Evolutionary conservation across 345 rosid species (phyloP).

Genomic region (Citrus unshiu): DNA sequence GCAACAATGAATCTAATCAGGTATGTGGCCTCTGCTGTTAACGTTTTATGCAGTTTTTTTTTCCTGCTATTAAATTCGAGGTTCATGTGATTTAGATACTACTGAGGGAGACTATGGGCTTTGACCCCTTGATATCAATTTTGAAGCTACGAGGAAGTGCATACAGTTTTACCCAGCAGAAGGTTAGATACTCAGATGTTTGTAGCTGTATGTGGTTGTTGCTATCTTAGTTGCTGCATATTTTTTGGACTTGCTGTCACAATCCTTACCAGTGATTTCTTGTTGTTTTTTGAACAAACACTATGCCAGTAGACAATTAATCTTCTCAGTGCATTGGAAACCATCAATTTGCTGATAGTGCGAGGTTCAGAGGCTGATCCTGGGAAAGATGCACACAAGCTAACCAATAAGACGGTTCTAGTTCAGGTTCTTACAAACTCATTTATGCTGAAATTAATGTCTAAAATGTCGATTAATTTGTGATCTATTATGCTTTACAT

Average conservation of each 20-base stretch:
- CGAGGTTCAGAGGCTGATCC: constrained; percentile 69
- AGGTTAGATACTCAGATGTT: constrained; percentile 68
- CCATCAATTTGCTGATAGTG: constrained; percentile 72
- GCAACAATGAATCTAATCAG: constrained; percentile 85
- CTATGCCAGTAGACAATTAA: constrained; percentile 94
- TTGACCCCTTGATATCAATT: constrained; percentile 72
- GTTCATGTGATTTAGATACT: constrained; percentile 48
- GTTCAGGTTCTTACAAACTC: constrained; percentile 64
- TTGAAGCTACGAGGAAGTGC: constrained; percentile 73
- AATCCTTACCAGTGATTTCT: constrained; percentile 40
- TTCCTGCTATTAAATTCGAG: constrained; percentile 24
- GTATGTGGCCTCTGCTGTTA: constrained; percentile 32
- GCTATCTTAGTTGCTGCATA: not conserved
- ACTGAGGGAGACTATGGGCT: constrained; percentile 91
- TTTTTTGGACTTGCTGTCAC: constrained; percentile 9
- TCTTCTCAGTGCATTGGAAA: constrained; percentile 78
- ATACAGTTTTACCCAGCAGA: constrained; percentile 89
- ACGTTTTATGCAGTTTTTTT: not conserved
- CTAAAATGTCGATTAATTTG: not conserved
- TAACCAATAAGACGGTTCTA: constrained; percentile 74
- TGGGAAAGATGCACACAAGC: constrained; percentile 71
- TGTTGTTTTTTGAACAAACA: constrained; percentile 38
- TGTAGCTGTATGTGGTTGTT: not conserved
- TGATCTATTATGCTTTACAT: constrained; percentile 13
- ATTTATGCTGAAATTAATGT: constrained; percentile 3